phyloP scores from a whole-genome alignment of 345 rosid genomes.

The Corchorus olitorius region DNA sequence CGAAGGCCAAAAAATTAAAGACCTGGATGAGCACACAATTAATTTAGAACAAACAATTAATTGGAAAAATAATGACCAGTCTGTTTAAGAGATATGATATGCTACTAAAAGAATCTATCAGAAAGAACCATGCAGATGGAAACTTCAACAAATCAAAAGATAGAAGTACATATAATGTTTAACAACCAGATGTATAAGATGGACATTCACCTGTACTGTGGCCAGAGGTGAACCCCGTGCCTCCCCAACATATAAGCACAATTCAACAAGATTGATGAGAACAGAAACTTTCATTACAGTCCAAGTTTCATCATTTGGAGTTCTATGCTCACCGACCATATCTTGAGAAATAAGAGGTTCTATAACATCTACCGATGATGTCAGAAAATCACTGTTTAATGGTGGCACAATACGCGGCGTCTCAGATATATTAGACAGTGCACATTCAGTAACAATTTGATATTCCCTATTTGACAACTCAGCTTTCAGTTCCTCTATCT shows the following conservation, averaged over 20 bases:
- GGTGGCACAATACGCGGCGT: conserved; percentile 63
- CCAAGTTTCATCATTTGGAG: conserved; percentile 54
- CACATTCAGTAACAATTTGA: conserved; percentile 91
- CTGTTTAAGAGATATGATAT: neutral
- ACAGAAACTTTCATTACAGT: conserved; percentile 69
- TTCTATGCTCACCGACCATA: conserved; percentile 36
- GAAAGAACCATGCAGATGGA: neutral
- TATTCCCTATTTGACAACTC: conserved; percentile 81
- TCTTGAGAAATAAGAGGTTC: conserved; percentile 50
- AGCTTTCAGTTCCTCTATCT: conserved; percentile 85
- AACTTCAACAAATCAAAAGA: neutral
- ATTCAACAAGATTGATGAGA: conserved; percentile 67
- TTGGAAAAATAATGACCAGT: neutral
- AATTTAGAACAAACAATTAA: neutral
- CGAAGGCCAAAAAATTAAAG: conserved; percentile 21
- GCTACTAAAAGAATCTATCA: neutral
- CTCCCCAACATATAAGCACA: conserved; percentile 72
- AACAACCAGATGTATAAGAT: conserved; percentile 13
- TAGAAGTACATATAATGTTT: neutral
- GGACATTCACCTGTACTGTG: conserved; percentile 64
- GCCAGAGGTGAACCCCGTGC: conserved; percentile 78
- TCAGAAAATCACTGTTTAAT: conserved; percentile 42
- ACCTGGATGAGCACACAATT: conserved; percentile 7
- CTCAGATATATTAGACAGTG: conserved; percentile 82
- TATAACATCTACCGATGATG: conserved; percentile 45